Evolutionary conservation across 345 rosid species (phyloP).

Genomic region (Trapa incisa): DNA sequence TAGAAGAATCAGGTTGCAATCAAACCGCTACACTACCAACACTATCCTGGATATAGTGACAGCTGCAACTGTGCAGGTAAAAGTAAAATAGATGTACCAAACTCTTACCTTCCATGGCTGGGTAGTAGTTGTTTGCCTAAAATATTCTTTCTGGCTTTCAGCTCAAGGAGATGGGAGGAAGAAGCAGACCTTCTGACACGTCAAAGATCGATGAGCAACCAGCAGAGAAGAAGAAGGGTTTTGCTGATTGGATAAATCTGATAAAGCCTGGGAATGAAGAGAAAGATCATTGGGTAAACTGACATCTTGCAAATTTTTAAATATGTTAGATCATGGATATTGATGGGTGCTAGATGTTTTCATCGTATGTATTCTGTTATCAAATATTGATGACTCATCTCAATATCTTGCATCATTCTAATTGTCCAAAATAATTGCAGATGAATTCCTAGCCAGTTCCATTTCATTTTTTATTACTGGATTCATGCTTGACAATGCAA

Average conservation of each 20-base stretch:
- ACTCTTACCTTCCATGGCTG: neutral
- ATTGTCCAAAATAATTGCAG: neutral
- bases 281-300: constrained; percentile 59
- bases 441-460: neutral
- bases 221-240: constrained; percentile 66
- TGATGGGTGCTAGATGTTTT: neutral
- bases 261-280: constrained; percentile 90
- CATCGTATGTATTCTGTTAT: neutral
- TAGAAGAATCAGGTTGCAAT: constrained; percentile 86
- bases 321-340: neutral
- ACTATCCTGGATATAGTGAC: constrained; percentile 86
- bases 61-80: constrained; percentile 97
- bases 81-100: neutral
- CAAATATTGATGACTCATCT: neutral
- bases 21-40: constrained; percentile 78
- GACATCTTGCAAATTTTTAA: neutral
- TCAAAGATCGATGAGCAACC: constrained; percentile 44
- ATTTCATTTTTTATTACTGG: neutral
- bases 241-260: constrained; percentile 77
- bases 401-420: neutral
- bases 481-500: neutral
- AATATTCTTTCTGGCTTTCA: constrained; percentile 9
- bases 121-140: neutral
- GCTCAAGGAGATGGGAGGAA: constrained; percentile 94
- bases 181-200: constrained; percentile 46